These are phyloP conservation scores for Paramecium biaurelia DNA, from an alignment of 73 alveolate genomes.

Conservation along the genomic window DNA sequence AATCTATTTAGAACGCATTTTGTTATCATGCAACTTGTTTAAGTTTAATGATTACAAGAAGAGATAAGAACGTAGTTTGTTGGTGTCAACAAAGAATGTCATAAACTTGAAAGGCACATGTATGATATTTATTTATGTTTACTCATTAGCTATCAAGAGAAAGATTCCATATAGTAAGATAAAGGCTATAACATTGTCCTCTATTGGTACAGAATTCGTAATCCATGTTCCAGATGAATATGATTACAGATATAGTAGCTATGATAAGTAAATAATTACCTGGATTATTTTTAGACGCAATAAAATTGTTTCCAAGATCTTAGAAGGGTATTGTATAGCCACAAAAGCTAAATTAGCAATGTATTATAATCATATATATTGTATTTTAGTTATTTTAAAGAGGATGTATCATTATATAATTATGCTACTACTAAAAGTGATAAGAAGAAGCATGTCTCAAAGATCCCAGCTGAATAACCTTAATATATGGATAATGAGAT, in stretches of 20 bases:
- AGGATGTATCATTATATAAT: conserved; percentile 61
- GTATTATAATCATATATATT: neutral
- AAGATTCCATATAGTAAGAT: conserved; percentile 48
- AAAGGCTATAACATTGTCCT: conserved; percentile 54
- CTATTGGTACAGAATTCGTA: conserved; percentile 72
- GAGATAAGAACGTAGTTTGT: conserved; percentile 60
- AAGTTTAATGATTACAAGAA: conserved; percentile 65
- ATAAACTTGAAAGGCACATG: conserved; percentile 62
- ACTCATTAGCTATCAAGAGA: conserved; percentile 48
- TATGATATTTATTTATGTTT: neutral
- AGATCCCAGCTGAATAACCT: conserved; percentile 58
- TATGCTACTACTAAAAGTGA: conserved; percentile 65
- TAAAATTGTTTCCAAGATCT: neutral
- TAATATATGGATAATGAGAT: conserved; percentile 56
- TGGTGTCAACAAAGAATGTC: conserved; percentile 55
- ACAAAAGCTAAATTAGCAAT: neutral
- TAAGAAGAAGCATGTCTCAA: conserved; percentile 61
- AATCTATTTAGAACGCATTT: conserved; percentile 33
- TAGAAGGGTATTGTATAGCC: neutral
- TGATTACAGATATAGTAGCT: conserved; percentile 75
- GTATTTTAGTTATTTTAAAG: conserved; percentile 28
- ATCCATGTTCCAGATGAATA: conserved; percentile 82
- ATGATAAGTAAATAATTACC: conserved; percentile 58
- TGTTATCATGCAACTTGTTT: conserved; percentile 58
- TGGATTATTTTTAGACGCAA: neutral